Conservation (phyloP, 1,284 basidiomycete species). For the Ceratobasidium sp. region DNA sequence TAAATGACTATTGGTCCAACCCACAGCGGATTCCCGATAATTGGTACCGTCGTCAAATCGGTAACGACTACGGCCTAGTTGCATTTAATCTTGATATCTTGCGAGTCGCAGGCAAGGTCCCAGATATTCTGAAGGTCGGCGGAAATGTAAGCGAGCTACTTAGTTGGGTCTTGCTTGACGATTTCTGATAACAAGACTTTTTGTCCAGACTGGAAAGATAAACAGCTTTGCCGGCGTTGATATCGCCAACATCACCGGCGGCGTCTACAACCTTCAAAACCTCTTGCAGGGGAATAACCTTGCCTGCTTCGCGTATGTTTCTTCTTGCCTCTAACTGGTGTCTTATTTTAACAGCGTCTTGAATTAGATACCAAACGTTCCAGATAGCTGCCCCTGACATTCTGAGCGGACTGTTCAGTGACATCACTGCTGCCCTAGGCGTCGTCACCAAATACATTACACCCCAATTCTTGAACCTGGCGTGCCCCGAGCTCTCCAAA, state of each 20-base stretch:
- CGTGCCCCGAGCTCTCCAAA: slow-evolving; percentile 22
- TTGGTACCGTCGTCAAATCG: slow-evolving; percentile 47
- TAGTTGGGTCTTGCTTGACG: neutral
- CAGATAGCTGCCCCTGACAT: slow-evolving; percentile 9
- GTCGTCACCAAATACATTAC: slow-evolving; percentile 23
- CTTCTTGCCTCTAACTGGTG: no score
- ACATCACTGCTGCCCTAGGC: neutral
- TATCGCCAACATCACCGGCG: slow-evolving; percentile 48
- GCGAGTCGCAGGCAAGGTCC: slow-evolving; percentile 22
- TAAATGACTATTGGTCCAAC: neutral
- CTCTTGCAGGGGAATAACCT: slow-evolving; percentile 49
- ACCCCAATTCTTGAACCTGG: neutral
- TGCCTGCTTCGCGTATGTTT: slow-evolving; percentile 45
- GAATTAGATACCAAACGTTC: slow-evolving; percentile 5
- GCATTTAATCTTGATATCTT: slow-evolving; percentile 26
- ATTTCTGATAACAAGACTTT: neutral
- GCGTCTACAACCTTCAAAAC: slow-evolving; percentile 46
- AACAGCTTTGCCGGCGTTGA: slow-evolving; percentile 49
- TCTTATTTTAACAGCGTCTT: neutral
- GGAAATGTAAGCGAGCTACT: slow-evolving; percentile 45
- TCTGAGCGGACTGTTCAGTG: slow-evolving; percentile 7
- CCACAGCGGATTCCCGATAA: slow-evolving; percentile 41
- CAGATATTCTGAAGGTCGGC: slow-evolving; percentile 45
- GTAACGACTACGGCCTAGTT: slow-evolving; percentile 41
- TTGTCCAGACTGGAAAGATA: slow-evolving; percentile 42